Conservation (phyloP, 1,284 basidiomycete genomes). For the Meripilus lineatus region DNA sequence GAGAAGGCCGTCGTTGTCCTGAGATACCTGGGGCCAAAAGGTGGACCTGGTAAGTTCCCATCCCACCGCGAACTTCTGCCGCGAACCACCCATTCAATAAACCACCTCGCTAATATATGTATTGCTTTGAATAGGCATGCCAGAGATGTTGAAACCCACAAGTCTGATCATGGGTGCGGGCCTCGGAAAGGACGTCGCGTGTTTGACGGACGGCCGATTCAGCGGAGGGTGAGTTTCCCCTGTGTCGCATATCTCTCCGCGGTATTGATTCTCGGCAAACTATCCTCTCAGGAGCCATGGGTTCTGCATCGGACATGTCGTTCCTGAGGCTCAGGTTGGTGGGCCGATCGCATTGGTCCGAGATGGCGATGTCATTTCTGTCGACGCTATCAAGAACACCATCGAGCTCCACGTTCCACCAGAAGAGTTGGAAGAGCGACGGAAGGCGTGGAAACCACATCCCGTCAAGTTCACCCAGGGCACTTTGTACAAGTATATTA, state of each 20-base stretch:
- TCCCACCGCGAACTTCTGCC: no score
- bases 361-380: conserved; percentile 84
- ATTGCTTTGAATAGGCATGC: conserved; percentile 63
- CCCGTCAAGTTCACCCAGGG: conserved; percentile 84
- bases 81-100: conserved; percentile 2
- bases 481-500: conserved; percentile 85
- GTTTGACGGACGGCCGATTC: conserved; percentile 91
- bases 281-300: conserved; percentile 44
- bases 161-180: conserved; percentile 91
- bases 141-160: conserved; percentile 92
- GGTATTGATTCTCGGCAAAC: background rate
- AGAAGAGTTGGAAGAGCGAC: conserved; percentile 68
- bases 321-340: conserved; percentile 85
- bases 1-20: conserved; percentile 90
- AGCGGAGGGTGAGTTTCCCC: conserved; percentile 72
- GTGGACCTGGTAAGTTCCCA: conserved; percentile 77
- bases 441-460: conserved; percentile 70
- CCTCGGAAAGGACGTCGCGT: conserved; percentile 86
- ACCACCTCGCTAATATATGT: background rate
- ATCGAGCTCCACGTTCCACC: conserved; percentile 69
- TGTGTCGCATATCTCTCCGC: conserved; percentile 1
- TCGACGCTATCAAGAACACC: conserved; percentile 82
- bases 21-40: conserved; percentile 86
- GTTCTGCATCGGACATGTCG: conserved; percentile 91
- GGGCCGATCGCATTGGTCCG: conserved; percentile 87